phyloP scores from a whole-genome alignment of 768 basidiomycete species.

The Rhizopogon salebrosus region DNA sequence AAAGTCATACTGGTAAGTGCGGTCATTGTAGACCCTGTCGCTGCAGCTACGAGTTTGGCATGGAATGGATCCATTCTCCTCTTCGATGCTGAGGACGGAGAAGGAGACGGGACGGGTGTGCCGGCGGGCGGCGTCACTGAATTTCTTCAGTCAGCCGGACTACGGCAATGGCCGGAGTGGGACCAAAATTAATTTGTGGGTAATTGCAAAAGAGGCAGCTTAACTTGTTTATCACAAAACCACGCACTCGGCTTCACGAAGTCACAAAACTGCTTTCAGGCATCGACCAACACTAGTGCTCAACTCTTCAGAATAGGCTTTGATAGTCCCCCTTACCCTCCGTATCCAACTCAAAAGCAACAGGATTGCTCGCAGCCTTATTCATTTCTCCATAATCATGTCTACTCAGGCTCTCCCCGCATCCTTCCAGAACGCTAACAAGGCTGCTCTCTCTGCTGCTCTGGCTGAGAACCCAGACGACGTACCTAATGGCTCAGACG shows the following conservation, averaged over 20 bases:
- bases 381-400: slow-evolving; percentile 16
- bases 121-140: slow-evolving; percentile 1
- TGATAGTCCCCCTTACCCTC: slow-evolving; percentile 8
- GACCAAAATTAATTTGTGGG: slow-evolving; percentile 9
- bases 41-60: slow-evolving; percentile 77
- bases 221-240: slow-evolving; percentile 1
- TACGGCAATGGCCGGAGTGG: slow-evolving; percentile 22
- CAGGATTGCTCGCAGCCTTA: slow-evolving; percentile 6
- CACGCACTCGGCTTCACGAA: background rate
- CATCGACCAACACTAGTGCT: background rate
- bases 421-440: slow-evolving; percentile 71
- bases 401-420: slow-evolving; percentile 50
- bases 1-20: slow-evolving; percentile 63
- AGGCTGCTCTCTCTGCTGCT: slow-evolving; percentile 73
- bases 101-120: background rate
- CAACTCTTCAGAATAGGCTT: slow-evolving; percentile 3
- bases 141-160: background rate
- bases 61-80: slow-evolving; percentile 61
- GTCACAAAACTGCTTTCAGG: background rate
- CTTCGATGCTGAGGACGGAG: background rate
- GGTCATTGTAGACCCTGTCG: slow-evolving; percentile 75
- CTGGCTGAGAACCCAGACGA: slow-evolving; percentile 48
- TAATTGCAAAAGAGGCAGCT: background rate
- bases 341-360: slow-evolving; percentile 3
- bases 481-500: slow-evolving; percentile 32